Base-by-base conservation (phyloP, 192 early-diverging fungal species). In the Coemansia sp. region DNA sequence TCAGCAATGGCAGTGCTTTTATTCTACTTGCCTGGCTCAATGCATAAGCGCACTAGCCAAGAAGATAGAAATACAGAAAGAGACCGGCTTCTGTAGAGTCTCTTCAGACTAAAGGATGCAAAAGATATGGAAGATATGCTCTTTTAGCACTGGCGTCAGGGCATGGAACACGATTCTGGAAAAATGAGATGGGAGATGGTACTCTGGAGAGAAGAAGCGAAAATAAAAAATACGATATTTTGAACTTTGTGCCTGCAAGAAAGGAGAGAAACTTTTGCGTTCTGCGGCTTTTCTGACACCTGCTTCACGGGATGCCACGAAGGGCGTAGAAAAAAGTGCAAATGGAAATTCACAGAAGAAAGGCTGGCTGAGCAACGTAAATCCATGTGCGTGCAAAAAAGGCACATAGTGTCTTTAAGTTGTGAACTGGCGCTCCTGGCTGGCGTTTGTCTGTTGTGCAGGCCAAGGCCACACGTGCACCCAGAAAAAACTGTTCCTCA, bases 311-410 rank as follows among this genome's bases (percentile, higher is more conserved):
- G 62, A 9, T 17, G 32, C 10, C 37, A 42, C n/a, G 63, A 42
- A 40, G 40, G 43, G 43, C 43, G 2, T 25, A 45, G n/a, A 49
- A 42, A 66, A 58, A 45, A 32, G 45, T 45, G 19, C 9, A 11
- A 64, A 64, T 42, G 54, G 56, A 58, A 13, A 58, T 40, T 25
- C 67, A 61, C 25, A 62, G 59, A 16, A 25, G 55, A 60, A 69
- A 69, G 50, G 45, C 39, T 57, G 70, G 56, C 50, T 54, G 32
- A 57, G 69, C 12, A 40, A 59, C 63, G 69, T 20, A 71, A 59
- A 65, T 65, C 70, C 62, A 71, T 65, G 63, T 64, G 69, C 63
- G 63, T 45, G 54, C 39, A 53, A 55, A 40, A 39, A 17, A 67
- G 44, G 25, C 25, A 25, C 25, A 25, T 25, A 25, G 25, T 25